These are phyloP conservation scores for Medicago ruthenica DNA, from an alignment of 306 rosid genomes.

Conservation along the genomic window DNA sequence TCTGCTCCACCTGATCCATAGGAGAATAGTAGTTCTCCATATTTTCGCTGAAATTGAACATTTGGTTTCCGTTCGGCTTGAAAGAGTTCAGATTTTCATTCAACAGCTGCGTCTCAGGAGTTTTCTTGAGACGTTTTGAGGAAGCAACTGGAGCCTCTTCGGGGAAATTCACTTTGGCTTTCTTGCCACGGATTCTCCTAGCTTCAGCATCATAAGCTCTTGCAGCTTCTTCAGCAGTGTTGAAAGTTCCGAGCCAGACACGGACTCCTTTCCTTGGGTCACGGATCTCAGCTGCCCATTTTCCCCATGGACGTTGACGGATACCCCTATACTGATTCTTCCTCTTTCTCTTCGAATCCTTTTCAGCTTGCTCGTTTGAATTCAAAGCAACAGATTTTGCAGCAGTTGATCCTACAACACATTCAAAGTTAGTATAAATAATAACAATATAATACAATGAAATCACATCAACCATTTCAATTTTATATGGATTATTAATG, in stretches of 20 bases:
- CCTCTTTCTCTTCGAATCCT: slow-evolving; percentile 75
- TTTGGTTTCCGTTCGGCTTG: slow-evolving; percentile 57
- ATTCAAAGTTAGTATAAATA: slow-evolving; percentile 16
- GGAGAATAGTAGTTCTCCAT: slow-evolving; percentile 52
- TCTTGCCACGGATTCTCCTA: slow-evolving; percentile 86
- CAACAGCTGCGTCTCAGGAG: slow-evolving; percentile 46
- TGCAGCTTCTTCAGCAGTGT: slow-evolving; percentile 98
- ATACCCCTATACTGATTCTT: slow-evolving; percentile 92
- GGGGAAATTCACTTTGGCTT: slow-evolving; percentile 97
- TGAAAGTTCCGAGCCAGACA: slow-evolving; percentile 99
- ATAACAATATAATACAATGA: background rate
- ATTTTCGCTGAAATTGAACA: slow-evolving; percentile 45
- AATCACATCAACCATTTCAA: slow-evolving; percentile 15
- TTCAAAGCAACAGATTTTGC: slow-evolving; percentile 54
- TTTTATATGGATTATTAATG: background rate
- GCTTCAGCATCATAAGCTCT: slow-evolving; percentile 98
- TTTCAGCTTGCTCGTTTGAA: slow-evolving; percentile 62
- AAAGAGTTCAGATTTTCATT: slow-evolving; percentile 48
- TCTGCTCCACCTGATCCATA: slow-evolving; percentile 71
- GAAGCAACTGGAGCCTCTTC: slow-evolving; percentile 59
- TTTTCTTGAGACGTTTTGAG: slow-evolving; percentile 55
- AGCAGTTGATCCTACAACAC: slow-evolving; percentile 54
- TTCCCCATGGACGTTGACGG: slow-evolving; percentile 99
- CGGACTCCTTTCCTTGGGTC: slow-evolving; percentile 98
- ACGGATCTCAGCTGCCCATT: slow-evolving; percentile 99